Percentiles rank a stretch among this genome's conserved stretches.
These are phyloP conservation scores for Berberis thunbergii DNA, from an alignment of 164 flowering plant genomes.

Conservation along the genomic window DNA sequence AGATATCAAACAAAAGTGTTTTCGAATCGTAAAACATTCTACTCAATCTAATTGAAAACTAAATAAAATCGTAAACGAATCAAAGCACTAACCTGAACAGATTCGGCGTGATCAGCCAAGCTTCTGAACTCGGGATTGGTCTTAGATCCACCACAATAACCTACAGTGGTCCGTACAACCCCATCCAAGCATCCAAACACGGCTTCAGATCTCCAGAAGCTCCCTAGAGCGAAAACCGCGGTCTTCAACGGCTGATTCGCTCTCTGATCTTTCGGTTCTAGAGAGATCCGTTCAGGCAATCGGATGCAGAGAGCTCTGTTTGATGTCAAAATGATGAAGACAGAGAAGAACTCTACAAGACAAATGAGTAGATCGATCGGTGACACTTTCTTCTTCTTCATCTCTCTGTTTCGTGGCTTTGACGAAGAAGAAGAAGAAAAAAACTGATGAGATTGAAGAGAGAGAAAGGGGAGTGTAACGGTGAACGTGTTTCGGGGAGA, in stretches of 20 bases:
- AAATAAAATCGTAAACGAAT: neutral
- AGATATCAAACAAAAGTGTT: no score
- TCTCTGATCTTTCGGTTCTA: constrained; percentile 3
- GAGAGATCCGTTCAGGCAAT: constrained; percentile 44
- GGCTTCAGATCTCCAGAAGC: constrained; percentile 98
- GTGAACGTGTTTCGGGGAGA: no score
- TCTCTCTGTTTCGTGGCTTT: no score
- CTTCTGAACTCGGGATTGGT: constrained; percentile 78
- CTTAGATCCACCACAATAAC: constrained; percentile 86
- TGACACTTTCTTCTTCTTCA: no score
- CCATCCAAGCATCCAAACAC: constrained; percentile 88
- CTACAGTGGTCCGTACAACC: constrained; percentile 65
- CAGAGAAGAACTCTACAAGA: neutral
- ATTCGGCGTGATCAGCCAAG: constrained; percentile 88
- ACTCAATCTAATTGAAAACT: neutral
- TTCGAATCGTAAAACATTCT: neutral
- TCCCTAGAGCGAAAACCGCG: constrained; percentile 86
- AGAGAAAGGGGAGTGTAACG: no score
- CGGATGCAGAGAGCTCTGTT: constrained; percentile 32
- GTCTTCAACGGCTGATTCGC: constrained; percentile 31
- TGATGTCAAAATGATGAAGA: constrained; percentile 3
- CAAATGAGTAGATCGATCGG: neutral
- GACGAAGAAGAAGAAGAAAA: no score
- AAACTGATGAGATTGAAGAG: no score
- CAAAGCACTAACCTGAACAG: constrained; percentile 44